Conservation (phyloP, 1,284 basidiomycete species). For the Naganishia albida region DNA sequence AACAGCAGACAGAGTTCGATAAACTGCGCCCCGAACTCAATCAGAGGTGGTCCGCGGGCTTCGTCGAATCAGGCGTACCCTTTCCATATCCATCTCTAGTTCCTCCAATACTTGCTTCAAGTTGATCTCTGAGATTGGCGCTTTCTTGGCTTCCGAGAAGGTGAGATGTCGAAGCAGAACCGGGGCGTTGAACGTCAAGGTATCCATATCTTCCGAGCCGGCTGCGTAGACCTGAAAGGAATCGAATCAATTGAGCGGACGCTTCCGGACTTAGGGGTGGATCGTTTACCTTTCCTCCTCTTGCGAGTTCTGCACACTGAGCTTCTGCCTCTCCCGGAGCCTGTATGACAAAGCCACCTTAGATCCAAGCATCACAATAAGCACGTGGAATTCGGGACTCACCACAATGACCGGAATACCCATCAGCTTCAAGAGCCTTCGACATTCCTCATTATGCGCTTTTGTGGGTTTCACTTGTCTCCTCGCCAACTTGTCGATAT, state of each 20-base stretch:
- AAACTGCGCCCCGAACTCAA: conserved; percentile 61
- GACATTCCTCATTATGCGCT: conserved; percentile 96
- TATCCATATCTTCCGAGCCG: conserved; percentile 99
- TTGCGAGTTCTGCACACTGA: conserved; percentile 94
- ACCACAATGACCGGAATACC: conserved; percentile 93
- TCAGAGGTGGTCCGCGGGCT: background rate
- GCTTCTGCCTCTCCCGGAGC: conserved; percentile 98
- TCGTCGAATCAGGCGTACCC: conserved; percentile 58
- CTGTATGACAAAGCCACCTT: conserved; percentile 55
- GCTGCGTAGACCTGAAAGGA: conserved; percentile 80
- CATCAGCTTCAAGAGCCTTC: conserved; percentile 85
- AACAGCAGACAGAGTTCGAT: conserved; percentile 95
- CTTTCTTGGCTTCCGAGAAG: conserved; percentile 97
- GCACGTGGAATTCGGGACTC: conserved; percentile 43
- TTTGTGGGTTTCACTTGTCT: conserved; percentile 92
- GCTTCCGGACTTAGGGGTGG: too few relatives aligned
- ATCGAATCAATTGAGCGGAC: background rate
- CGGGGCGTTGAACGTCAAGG: conserved; percentile 90
- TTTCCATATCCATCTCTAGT: conserved; percentile 86
- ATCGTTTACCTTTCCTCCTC: conserved; percentile 93
- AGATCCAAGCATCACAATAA: background rate
- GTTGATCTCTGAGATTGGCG: conserved; percentile 92
- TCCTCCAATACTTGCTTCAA: conserved; percentile 82
- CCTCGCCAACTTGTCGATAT: conserved; percentile 85
- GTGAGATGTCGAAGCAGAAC: conserved; percentile 93